phyloP scores from a whole-genome alignment of 2,329 filamentous ascomycete species.

The Colletotrichum endophyticum region DNA sequence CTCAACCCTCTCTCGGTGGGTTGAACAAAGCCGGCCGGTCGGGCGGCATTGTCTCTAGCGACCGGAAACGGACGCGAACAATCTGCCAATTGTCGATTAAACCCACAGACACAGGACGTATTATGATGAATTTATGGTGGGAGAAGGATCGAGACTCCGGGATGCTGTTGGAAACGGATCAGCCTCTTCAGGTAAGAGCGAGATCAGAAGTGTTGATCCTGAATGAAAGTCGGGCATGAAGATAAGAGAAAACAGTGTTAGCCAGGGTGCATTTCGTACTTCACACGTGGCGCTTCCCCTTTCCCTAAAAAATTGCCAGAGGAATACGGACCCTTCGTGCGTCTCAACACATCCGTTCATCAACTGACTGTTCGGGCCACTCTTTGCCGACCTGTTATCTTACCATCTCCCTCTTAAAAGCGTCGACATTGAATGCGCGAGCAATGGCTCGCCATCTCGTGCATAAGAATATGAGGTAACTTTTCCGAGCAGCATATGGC shows the following conservation, averaged over 20 bases:
- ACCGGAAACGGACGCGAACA: not conserved
- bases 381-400: not conserved
- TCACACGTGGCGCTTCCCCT: not conserved
- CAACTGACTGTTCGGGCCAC: not conserved
- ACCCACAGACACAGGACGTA: not conserved
- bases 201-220: not conserved
- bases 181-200: not conserved
- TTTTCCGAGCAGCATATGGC: not conserved
- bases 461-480: not conserved
- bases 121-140: not conserved
- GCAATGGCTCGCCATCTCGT: not conserved
- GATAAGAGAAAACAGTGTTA: not conserved
- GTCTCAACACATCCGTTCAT: not conserved
- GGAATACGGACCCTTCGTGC: not conserved
- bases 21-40: not conserved
- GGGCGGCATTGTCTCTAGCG: not conserved
- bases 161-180: not conserved
- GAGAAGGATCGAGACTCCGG: not conserved
- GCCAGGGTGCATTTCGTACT: not conserved
- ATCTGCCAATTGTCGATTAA: not conserved
- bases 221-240: not conserved
- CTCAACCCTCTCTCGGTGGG: not conserved
- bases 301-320: not conserved
- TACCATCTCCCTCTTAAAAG: not conserved
- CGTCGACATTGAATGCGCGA: not conserved